phyloP scores from a whole-genome alignment of 2,329 filamentous ascomycete genomes.

The Cadophora sp. region DNA sequence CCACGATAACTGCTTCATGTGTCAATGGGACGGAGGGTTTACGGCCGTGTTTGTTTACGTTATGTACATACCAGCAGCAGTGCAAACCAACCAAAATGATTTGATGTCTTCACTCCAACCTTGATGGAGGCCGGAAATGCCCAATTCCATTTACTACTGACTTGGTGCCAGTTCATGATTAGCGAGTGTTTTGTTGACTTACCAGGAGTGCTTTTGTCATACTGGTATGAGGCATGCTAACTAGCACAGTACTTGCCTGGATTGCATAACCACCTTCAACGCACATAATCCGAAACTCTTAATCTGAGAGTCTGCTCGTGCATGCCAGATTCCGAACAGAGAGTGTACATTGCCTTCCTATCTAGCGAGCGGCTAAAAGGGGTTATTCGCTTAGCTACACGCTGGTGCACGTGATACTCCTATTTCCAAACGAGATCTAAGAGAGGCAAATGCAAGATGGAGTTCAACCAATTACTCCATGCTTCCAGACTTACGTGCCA shows the following conservation, averaged over 20 bases:
- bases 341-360: no score
- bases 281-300: no score
- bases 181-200: no score
- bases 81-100: background rate
- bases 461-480: background rate
- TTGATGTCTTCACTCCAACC: background rate
- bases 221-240: no score
- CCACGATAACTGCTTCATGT: background rate
- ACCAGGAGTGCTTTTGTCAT: no score
- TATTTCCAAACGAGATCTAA: background rate
- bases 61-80: constrained; percentile 6
- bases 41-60: background rate
- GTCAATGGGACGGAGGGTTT: background rate
- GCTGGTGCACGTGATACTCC: background rate
- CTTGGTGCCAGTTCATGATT: no score
- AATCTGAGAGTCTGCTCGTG: no score
- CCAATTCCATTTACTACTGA: no score
- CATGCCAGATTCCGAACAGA: no score
- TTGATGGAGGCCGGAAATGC: background rate
- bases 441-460: background rate
- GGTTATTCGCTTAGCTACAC: constrained; percentile 3
- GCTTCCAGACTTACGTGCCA: background rate
- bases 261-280: no score
- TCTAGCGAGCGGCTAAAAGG: background rate
- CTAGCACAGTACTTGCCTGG: no score